phyloP scores from a whole-genome alignment of 129 eudicot species.

The Silybum marianum region DNA sequence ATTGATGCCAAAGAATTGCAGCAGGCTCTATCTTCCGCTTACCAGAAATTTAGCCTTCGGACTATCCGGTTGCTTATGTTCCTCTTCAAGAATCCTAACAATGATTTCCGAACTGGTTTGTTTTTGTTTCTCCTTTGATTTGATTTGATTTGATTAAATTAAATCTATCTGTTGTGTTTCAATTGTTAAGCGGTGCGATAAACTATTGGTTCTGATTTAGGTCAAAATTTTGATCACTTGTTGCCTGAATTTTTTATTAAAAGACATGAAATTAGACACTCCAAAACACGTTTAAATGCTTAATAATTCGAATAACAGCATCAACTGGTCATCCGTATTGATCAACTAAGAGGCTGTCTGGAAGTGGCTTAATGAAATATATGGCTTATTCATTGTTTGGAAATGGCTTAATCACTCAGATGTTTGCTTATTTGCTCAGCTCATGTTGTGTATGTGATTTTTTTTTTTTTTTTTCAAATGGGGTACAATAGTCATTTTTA shows the following conservation, averaged over 20 bases:
- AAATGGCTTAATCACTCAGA: background rate
- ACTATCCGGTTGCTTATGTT: conserved; percentile 80
- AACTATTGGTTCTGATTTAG: conserved; percentile 12
- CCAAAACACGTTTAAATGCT: background rate
- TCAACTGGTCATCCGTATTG: background rate
- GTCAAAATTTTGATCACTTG: background rate
- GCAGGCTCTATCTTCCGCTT: conserved; percentile 52
- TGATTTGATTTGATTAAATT: background rate
- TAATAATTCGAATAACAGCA: background rate
- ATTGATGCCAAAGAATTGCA: conserved; percentile 82
- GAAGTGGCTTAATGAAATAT: background rate
- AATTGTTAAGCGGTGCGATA: background rate
- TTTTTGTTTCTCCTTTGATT: background rate
- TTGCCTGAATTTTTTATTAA: background rate
- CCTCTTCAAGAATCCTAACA: conserved; percentile 50
- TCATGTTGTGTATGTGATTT: background rate
- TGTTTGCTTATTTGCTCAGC: background rate
- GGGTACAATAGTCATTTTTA: too few species aligned
- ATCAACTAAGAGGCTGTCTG: background rate
- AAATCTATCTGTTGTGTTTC: background rate
- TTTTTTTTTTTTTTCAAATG: too few species aligned
- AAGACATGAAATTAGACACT: background rate
- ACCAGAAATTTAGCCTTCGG: conserved; percentile 57
- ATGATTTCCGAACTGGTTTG: conserved; percentile 52
- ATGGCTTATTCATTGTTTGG: background rate